Evolutionary conservation across 805 yeast species (phyloP).

Genomic region (Kodamaea nitidulidarum): DNA sequence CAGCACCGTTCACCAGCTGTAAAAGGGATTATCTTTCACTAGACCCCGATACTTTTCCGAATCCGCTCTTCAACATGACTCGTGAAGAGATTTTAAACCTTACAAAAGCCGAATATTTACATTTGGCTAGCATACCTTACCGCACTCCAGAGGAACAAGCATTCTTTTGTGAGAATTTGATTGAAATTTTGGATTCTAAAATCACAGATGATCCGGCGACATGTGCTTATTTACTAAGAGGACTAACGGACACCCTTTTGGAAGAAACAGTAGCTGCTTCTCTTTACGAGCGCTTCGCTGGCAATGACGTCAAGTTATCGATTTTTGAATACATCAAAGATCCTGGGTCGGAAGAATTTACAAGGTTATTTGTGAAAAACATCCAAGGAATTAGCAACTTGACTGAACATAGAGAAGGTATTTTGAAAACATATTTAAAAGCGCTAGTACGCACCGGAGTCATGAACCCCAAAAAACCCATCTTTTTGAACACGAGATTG

Average conservation of each 20-base stretch:
- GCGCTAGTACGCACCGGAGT: constrained; percentile 21
- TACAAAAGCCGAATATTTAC: constrained; percentile 18
- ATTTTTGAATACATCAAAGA: constrained; percentile 24
- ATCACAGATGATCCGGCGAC: constrained; percentile 24
- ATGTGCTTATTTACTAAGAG: constrained; percentile 18
- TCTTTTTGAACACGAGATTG: constrained; percentile 15
- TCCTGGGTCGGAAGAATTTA: constrained; percentile 18
- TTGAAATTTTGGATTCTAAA: constrained; percentile 27
- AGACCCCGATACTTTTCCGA: constrained; percentile 24
- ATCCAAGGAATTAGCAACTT: constrained; percentile 13
- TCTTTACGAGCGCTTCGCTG: constrained; percentile 14
- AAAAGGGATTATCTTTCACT: constrained; percentile 10
- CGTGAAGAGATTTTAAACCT: constrained; percentile 24
- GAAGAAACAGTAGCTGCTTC: constrained; percentile 15
- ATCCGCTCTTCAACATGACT: constrained; percentile 31
- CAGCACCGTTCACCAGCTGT: constrained; percentile 14
- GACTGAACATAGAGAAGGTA: constrained; percentile 9
- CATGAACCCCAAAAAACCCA: constrained; percentile 19
- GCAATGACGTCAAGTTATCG: constrained; percentile 23
- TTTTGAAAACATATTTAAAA: constrained; percentile 17
- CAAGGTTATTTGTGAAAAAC: constrained; percentile 17
- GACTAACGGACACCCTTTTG: constrained; percentile 19
- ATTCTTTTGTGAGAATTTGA: constrained; percentile 25
- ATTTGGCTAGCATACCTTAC: constrained; percentile 26
- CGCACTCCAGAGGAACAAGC: constrained; percentile 22